Evolutionary conservation across 2,329 filamentous ascomycete species (phyloP).

Genomic region (Nigrospora osmanthi): DNA sequence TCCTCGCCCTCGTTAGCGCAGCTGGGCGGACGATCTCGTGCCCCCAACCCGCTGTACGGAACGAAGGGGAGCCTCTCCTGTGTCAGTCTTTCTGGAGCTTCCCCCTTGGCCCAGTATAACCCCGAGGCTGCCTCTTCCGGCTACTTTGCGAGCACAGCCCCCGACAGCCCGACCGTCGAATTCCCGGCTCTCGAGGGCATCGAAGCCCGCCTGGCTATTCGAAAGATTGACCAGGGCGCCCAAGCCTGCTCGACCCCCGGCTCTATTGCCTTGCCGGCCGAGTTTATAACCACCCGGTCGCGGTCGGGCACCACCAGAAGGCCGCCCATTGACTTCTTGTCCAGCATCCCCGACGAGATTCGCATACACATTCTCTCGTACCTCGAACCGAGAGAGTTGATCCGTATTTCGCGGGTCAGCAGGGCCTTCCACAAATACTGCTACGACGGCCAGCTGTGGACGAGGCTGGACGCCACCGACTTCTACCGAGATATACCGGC

Average conservation of each 20-base stretch:
- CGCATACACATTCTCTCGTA: conserved; percentile 70
- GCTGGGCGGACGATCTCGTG: conserved; percentile 50
- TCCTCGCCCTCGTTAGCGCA: conserved; percentile 68
- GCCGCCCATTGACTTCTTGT: conserved; percentile 62
- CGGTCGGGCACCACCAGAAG: conserved; percentile 19
- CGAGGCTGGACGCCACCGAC: conserved; percentile 70
- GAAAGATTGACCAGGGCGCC: conserved; percentile 44
- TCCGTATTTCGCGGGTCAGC: conserved; percentile 69
- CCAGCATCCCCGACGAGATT: conserved; percentile 73
- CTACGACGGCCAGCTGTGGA: conserved; percentile 94
- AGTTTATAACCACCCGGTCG: conserved; percentile 41
- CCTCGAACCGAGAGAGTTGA: conserved; percentile 71
- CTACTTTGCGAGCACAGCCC: conserved; percentile 23
- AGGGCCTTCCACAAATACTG: conserved; percentile 75
- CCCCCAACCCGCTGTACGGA: conserved; percentile 62
- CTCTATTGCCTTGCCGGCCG: conserved; percentile 57
- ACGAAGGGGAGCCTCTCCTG: conserved; percentile 43
- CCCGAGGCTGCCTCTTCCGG: conserved; percentile 21
- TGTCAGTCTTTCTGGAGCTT: conserved; percentile 39
- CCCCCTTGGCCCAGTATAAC: conserved; percentile 28
- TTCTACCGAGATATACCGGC: conserved; percentile 86
- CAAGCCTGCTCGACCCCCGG: conserved; percentile 28
- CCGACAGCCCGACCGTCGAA: conserved; percentile 31
- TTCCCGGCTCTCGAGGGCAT: conserved; percentile 29
- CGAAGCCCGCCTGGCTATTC: conserved; percentile 43